Percentiles rank a stretch among this genome's conserved stretches.
phyloP scores from a whole-genome alignment of 2,329 filamentous ascomycete genomes.

The Juglanconis oblonga region DNA sequence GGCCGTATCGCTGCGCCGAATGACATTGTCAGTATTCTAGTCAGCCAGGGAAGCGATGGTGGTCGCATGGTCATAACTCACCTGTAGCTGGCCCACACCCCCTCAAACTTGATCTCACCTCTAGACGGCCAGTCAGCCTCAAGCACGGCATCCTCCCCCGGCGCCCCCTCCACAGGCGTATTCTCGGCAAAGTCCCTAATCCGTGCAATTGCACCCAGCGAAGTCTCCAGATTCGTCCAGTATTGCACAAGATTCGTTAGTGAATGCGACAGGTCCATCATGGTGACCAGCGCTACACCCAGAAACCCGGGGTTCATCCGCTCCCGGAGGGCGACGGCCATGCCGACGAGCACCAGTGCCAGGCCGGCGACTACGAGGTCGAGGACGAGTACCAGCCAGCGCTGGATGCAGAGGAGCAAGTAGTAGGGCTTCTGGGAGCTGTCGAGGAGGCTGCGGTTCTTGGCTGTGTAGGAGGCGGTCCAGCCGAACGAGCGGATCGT shows the following conservation, averaged over 20 bases:
- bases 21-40: neutral
- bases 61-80: neutral
- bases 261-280: constrained; percentile 26
- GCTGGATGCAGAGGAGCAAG: constrained; percentile 46
- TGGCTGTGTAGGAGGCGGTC: constrained; percentile 36
- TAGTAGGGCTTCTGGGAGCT: constrained; percentile 50
- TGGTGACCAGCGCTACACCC: constrained; percentile 3
- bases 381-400: constrained; percentile 48
- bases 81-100: constrained; percentile 8
- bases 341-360: constrained; percentile 39
- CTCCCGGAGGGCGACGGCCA: constrained; percentile 31
- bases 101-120: constrained; percentile 8
- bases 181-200: constrained; percentile 51
- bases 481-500: constrained; percentile 51
- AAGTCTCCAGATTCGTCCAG: constrained; percentile 58
- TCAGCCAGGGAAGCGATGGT: neutral
- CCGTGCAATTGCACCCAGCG: constrained; percentile 53
- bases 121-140: constrained; percentile 6
- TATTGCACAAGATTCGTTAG: constrained; percentile 41
- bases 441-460: constrained; percentile 41
- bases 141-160: constrained; percentile 1
- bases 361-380: constrained; percentile 44
- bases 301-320: constrained; percentile 1
- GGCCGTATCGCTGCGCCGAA: neutral
- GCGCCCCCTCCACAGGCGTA: constrained; percentile 33